phyloP scores from a whole-genome alignment of 176 grass and related monocot species.

The Oryza nivara region DNA sequence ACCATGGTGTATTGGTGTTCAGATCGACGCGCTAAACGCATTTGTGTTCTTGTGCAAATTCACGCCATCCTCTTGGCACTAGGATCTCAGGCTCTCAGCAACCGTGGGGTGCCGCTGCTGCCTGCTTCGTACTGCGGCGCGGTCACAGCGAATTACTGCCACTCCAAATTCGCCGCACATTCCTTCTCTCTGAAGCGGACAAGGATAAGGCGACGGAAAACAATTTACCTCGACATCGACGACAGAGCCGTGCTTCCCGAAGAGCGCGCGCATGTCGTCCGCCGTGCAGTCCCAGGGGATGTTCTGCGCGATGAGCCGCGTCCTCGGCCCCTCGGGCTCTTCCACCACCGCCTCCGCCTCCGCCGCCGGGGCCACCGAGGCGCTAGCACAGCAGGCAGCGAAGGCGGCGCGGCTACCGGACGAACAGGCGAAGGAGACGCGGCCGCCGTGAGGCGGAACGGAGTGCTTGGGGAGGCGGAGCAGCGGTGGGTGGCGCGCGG shows the following conservation, averaged over 20 bases:
- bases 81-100: background rate
- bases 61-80: background rate
- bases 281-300: constrained; percentile 84
- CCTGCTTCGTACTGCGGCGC: background rate
- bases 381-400: background rate
- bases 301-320: constrained; percentile 80
- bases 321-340: constrained; percentile 39
- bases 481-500: constrained; percentile 24
- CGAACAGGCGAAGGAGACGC: constrained; percentile 16
- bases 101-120: background rate
- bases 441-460: background rate
- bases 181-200: background rate
- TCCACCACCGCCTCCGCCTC: constrained; percentile 35
- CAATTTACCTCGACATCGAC: constrained; percentile 66
- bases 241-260: constrained; percentile 78
- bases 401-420: constrained; percentile 24
- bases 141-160: background rate
- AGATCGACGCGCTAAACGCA: background rate
- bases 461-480: constrained; percentile 22
- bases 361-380: constrained; percentile 32
- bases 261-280: constrained; percentile 77
- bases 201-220: constrained; percentile 28
- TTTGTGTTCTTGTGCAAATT: background rate
- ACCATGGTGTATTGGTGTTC: no score
- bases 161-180: background rate